Base-by-base conservation (phyloP, 2,329 filamentous ascomycete genomes). In the Dactylellina sp. region DNA sequence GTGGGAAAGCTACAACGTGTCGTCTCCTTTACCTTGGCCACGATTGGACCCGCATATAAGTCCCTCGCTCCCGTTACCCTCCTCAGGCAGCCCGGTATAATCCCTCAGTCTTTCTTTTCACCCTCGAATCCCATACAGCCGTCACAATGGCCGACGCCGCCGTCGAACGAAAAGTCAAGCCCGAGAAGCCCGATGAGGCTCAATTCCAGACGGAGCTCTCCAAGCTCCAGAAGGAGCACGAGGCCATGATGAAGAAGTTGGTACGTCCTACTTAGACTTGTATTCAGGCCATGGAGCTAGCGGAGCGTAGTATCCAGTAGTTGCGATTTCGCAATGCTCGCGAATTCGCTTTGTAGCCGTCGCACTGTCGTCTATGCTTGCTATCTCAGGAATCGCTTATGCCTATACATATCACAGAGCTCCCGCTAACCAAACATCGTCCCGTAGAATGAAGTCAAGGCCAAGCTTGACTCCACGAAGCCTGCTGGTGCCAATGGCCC, bases 171-270 rank as follows among this genome's bases (percentile, higher is more conserved):
- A 82, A 82, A 76, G 80, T 83, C 79, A 92, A 89, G 83, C 93
- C 93, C 61, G 87, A 91, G 83, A 92, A 91, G 86, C 95, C 95
- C 50, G 91, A 97, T 82, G 91, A 95, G 84, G 90, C 89, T 77
- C 84, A 86, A 78, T 99, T 89, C 85, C 93, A 96, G 84, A 86
- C 89, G 81, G 86, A 87, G 76, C 86, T 97, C 75, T 89, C 88
- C 56, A 88, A 90, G 83, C 90, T 91, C 24, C 92, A 98, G 83
- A 96, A 97, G 85, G 92, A 91, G 77, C 90, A 96, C 83, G 85
- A 90, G 80, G 88, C 88, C 59, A 86, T 89, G 52, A 90, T 95
- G 84, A 89, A 91, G 78, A 87, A 86, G 79, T 81, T 89, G 80
- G 88, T 90, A 84, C 77, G 86, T 82, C 39, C 11, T 56, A 24